Evolutionary conservation across 352 stramenopile species (phyloP).

Genomic region (Globisporangium sylvaticum): DNA sequence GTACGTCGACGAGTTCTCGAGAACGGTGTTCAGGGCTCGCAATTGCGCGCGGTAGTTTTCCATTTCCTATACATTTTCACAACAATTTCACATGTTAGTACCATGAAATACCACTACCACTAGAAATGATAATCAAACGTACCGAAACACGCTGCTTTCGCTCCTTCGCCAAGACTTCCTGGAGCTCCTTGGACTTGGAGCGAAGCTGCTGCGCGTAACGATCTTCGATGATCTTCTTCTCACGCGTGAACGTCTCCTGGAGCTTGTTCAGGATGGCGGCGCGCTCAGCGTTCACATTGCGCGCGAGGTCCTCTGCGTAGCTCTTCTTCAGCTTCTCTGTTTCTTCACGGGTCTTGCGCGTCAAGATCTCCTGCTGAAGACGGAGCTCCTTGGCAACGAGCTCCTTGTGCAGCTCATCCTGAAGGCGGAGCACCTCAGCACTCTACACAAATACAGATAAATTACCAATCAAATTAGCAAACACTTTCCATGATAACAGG

Average conservation of each 20-base stretch:
- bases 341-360: constrained; percentile 56
- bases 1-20: constrained; percentile 77
- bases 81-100: not conserved
- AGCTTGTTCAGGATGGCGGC: constrained; percentile 50
- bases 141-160: constrained; percentile 53
- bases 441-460: constrained; percentile 21
- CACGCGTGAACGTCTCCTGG: constrained; percentile 50
- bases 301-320: constrained; percentile 52
- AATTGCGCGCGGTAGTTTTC: constrained; percentile 65
- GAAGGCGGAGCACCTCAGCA: constrained; percentile 48
- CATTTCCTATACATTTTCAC: constrained; percentile 29
- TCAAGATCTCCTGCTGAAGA: constrained; percentile 66
- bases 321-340: constrained; percentile 61
- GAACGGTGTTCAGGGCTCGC: constrained; percentile 56
- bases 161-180: constrained; percentile 55
- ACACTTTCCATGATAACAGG: not conserved
- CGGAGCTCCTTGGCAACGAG: constrained; percentile 70
- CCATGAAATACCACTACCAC: not conserved
- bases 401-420: constrained; percentile 74
- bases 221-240: constrained; percentile 63
- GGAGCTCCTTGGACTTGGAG: constrained; percentile 49
- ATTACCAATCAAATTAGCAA: not conserved
- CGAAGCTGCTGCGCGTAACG: constrained; percentile 43
- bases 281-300: constrained; percentile 59
- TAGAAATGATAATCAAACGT: not conserved